Percentiles rank a stretch among this genome's conserved stretches.
phyloP scores from a whole-genome alignment of 78 protist genomes.

The Protostelium mycophagum region DNA sequence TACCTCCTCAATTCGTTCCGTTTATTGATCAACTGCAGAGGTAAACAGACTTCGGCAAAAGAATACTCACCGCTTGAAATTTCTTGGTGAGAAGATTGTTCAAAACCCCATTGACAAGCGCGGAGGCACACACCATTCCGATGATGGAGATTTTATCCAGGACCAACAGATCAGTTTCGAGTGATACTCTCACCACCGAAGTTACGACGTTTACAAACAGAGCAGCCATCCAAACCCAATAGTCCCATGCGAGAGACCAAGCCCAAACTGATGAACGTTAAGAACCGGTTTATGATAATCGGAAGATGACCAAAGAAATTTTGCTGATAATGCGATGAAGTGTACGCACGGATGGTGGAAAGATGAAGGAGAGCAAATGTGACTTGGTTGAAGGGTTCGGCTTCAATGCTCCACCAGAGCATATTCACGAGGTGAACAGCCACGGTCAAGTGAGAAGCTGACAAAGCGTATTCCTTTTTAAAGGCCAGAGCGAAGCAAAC shows the following conservation, averaged over 20 bases:
- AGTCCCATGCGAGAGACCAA: neutral
- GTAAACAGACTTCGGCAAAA: neutral
- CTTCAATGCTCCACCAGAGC: neutral
- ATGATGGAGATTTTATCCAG: no score
- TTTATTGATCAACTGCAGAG: neutral
- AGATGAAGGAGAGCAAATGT: neutral
- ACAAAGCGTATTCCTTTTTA: neutral
- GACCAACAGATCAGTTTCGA: no score
- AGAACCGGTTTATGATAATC: no score
- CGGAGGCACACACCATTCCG: neutral
- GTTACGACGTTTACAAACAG: no score
- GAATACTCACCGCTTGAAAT: no score
- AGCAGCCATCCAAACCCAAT: neutral
- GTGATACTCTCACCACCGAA: no score
- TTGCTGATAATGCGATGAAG: neutral
- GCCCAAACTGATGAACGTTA: neutral
- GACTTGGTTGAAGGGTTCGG: neutral
- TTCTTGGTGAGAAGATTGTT: neutral
- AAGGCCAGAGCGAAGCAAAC: no score
- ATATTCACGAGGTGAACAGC: neutral
- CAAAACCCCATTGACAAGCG: neutral
- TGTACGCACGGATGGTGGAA: neutral
- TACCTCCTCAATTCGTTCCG: neutral
- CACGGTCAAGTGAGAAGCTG: neutral
- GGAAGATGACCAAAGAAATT: neutral